These are phyloP conservation scores for Triticum dicoccoides DNA, from an alignment of 176 grass and related monocot species.

Conservation along the genomic window DNA sequence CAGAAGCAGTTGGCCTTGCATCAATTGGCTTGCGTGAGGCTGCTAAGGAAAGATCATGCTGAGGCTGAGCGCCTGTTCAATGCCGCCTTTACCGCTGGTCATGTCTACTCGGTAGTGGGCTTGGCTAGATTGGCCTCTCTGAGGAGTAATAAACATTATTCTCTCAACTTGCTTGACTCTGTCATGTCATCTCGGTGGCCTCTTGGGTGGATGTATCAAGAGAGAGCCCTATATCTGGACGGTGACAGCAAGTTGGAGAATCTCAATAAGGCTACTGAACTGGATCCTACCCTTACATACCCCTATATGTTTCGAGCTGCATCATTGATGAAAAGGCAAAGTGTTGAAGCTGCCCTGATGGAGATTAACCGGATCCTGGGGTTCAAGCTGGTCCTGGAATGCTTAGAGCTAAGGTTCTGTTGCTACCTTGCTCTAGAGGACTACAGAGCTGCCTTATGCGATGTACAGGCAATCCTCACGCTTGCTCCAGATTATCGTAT, in stretches of 20 bases:
- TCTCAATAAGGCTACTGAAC: slow-evolving; percentile 88
- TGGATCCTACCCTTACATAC: slow-evolving; percentile 86
- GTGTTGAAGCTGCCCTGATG: slow-evolving; percentile 76
- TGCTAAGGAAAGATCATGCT: slow-evolving; percentile 69
- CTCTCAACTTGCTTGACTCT: slow-evolving; percentile 87
- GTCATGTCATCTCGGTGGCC: slow-evolving; percentile 77
- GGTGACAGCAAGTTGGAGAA: slow-evolving; percentile 78
- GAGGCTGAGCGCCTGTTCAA: slow-evolving; percentile 79
- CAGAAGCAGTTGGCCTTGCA: slow-evolving; percentile 86
- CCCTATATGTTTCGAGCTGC: slow-evolving; percentile 93
- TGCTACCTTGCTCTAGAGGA: slow-evolving; percentile 89
- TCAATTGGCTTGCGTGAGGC: slow-evolving; percentile 68
- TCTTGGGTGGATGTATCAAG: slow-evolving; percentile 99
- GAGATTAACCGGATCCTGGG: slow-evolving; percentile 92
- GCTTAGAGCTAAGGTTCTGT: slow-evolving; percentile 93
- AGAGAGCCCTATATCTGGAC: slow-evolving; percentile 82
- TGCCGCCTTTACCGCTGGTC: slow-evolving; percentile 72
- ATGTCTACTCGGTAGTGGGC: slow-evolving; percentile 83
- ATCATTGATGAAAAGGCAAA: slow-evolving; percentile 63
- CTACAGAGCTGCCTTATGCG: slow-evolving; percentile 78
- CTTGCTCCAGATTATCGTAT: slow-evolving; percentile 85
- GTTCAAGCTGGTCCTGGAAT: slow-evolving; percentile 84
- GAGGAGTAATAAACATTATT: slow-evolving; percentile 80
- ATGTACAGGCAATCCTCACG: slow-evolving; percentile 89
- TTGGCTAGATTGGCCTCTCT: slow-evolving; percentile 73